Percentiles rank a stretch among this genome's conserved stretches.
Evolutionary conservation across 495 filamentous ascomycete species (phyloP).

Genomic region (Neurospora hispaniola): DNA sequence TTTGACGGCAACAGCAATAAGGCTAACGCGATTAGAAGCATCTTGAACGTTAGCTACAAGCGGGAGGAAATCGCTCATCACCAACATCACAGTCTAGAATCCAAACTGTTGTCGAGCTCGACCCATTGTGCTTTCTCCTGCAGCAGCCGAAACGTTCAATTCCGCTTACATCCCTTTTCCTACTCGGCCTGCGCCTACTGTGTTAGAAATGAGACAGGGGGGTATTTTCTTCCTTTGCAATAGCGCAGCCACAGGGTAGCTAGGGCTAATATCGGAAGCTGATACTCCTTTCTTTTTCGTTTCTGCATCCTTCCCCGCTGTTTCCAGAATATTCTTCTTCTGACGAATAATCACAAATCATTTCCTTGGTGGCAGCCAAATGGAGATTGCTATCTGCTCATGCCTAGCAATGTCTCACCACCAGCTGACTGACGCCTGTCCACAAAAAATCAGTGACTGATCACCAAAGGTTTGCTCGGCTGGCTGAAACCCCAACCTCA

Average conservation of each 20-base stretch:
- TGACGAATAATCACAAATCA: not conserved
- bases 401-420: not conserved
- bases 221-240: not conserved
- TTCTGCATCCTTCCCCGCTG: not conserved
- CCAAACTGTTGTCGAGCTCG: not conserved
- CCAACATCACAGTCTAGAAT: not conserved
- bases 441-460: not conserved
- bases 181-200: not conserved
- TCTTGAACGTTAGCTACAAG: not conserved
- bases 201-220: not conserved
- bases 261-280: not conserved
- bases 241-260: not conserved
- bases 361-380: not conserved
- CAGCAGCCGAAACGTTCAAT: not conserved
- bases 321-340: not conserved
- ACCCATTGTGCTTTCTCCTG: not conserved
- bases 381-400: not conserved
- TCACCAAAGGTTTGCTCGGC: not conserved
- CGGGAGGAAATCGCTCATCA: not conserved
- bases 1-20: not conserved
- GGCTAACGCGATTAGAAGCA: not conserved
- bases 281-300: not conserved
- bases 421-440: not conserved
- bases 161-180: not conserved
- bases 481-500: not conserved